Evolutionary conservation across 2,329 filamentous ascomycete genomes (phyloP), one percentile per base, ranked within the genome.

Genomic region (Metarhizium sp.): DNA sequence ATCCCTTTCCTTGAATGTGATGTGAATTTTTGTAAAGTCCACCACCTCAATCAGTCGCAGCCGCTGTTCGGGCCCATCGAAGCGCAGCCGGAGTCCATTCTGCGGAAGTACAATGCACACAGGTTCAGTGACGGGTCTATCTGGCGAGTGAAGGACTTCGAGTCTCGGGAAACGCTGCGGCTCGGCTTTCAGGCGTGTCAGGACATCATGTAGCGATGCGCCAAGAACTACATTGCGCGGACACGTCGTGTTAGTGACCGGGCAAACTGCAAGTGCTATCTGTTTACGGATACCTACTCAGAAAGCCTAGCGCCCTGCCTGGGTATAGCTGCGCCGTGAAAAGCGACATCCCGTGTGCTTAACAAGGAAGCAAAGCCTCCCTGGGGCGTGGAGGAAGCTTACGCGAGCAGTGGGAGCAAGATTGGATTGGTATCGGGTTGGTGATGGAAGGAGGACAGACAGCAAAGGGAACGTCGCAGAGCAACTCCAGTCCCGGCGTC

Each of bases 31-130:
- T 50, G 87, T 85, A 67, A 99, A 96, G 72, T 97, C 91, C 54
- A 90, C 73, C 7, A 97, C 84, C 70, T 99, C 94, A 62, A 99
- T 90, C 58, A 99, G 75, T 2, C 94, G 88, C 46, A 99, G 75
- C 40, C 92, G 84, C 71, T 99, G 94, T 64, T 97, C 92, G 4
- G 89, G 85, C 0, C 92, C 94, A 67, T 99, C 94, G 67, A 99
- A 99, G 46, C 90, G 90, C 53, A 99, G 75, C 13, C 92, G 87
- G 34, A 99, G 71, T 32, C 94, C 94, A 71, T 97, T 99, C 3
- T 83, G 80, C 1, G 92, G 88, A 4, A 99, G 81, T 18, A 78
- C 79, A 55, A 97, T 72, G 47, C 89, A 76, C 18, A 96, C 81
- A 0, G 91, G 89, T 32, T 89, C 82, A 36, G 78, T 78, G 38